phyloP scores from a whole-genome alignment of 179 eudicot genomes.

The Silene coronaria region DNA sequence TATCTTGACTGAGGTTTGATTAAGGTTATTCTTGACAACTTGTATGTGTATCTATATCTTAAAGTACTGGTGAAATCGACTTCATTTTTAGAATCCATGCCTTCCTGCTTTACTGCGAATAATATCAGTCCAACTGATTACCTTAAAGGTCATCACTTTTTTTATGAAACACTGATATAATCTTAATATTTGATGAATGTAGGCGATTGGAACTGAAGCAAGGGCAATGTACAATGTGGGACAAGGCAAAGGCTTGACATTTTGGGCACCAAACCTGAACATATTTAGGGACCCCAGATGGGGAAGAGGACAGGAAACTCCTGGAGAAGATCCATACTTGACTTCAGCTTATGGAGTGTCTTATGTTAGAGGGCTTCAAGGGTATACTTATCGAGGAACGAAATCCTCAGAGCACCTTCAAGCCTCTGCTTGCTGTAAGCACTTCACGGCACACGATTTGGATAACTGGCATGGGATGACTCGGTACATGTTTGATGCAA shows the following conservation, averaged over 20 bases:
- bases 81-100: too few species aligned
- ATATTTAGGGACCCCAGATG: slow-evolving; percentile 83
- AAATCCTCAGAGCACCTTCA: slow-evolving; percentile 41
- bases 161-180: not conserved
- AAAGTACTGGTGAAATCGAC: too few species aligned
- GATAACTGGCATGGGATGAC: slow-evolving; percentile 72
- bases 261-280: slow-evolving; percentile 84
- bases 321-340: slow-evolving; percentile 79
- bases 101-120: not conserved
- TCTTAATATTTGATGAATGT: slow-evolving; percentile 8
- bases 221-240: slow-evolving; percentile 89
- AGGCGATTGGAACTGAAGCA: slow-evolving; percentile 82
- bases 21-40: too few species aligned
- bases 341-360: slow-evolving; percentile 51
- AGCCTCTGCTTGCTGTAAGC: slow-evolving; percentile 84
- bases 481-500: slow-evolving; percentile 61
- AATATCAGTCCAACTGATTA: not conserved
- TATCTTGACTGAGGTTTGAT: too few species aligned
- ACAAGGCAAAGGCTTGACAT: slow-evolving; percentile 65
- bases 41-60: too few species aligned
- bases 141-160: not conserved
- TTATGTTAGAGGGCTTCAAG: slow-evolving; percentile 73
- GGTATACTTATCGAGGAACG: slow-evolving; percentile 34
- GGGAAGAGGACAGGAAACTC: slow-evolving; percentile 91
- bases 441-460: slow-evolving; percentile 73